A percentile compares a stretch with the other conserved stretches of the same genome.
Evolutionary conservation across 1,139 yeast genomes (phyloP).

Genomic region (Wickerhamiella pararugosa): DNA sequence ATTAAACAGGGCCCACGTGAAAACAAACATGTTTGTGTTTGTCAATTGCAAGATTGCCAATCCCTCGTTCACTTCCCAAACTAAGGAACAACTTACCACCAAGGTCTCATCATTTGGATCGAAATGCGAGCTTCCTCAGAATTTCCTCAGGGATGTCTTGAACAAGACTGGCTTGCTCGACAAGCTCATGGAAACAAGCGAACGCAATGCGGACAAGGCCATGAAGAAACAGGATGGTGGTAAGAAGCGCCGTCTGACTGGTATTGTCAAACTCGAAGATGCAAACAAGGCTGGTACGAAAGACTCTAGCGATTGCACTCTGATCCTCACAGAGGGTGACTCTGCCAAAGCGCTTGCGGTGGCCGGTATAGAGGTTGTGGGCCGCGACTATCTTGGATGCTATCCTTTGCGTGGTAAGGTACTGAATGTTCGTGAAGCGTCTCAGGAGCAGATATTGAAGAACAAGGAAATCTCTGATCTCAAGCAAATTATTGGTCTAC

Average conservation of each 20-base stretch:
- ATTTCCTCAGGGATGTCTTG: conserved; percentile 54
- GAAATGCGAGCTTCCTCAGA: conserved; percentile 56
- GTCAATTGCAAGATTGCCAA: conserved; percentile 87
- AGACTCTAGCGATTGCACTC: conserved; percentile 83
- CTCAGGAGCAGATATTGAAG: conserved; percentile 82
- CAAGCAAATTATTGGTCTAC: conserved; percentile 89
- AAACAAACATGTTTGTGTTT: conserved; percentile 79
- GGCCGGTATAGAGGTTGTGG: conserved; percentile 88
- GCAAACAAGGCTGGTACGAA: conserved; percentile 95
- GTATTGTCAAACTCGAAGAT: conserved; percentile 81
- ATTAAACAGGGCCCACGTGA: conserved; percentile 76
- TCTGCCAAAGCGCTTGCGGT: conserved; percentile 91
- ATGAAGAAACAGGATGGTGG: conserved; percentile 94
- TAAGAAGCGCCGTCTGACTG: conserved; percentile 71
- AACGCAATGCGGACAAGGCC: conserved; percentile 77
- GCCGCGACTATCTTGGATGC: conserved; percentile 90
- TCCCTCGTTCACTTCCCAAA: conserved; percentile 95
- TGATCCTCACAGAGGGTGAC: conserved; percentile 93
- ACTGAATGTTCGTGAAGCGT: conserved; percentile 90
- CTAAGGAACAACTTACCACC: conserved; percentile 90
- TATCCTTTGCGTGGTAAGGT: conserved; percentile 93
- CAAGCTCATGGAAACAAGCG: conserved; percentile 67
- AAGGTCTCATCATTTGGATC: conserved; percentile 84
- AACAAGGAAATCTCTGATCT: conserved; percentile 91
- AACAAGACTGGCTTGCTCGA: conserved; percentile 66